These are phyloP conservation scores for Ulvella scutata DNA, from an alignment of 139 green algal species.

Conservation along the genomic window DNA sequence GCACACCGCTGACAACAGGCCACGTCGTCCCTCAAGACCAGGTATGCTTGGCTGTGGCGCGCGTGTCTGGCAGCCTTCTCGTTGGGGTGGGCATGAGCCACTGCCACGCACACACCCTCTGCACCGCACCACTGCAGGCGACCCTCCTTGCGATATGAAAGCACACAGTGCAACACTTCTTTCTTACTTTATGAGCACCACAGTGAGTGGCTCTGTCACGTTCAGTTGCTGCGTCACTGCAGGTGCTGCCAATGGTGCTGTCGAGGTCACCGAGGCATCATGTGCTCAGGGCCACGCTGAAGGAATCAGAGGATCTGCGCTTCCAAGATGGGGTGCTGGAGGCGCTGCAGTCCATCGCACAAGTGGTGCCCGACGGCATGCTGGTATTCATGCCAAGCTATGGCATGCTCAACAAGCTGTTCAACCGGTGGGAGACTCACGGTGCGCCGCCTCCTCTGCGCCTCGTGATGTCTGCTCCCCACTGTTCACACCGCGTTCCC, in stretches of 20 bases:
- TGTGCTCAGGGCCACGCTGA: neutral
- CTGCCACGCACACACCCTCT: too few relatives aligned
- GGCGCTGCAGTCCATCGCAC: constrained; percentile 26
- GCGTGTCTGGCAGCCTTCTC: too few relatives aligned
- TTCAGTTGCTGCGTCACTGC: too few relatives aligned
- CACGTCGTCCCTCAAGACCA: too few relatives aligned
- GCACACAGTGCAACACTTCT: too few relatives aligned
- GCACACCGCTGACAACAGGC: too few relatives aligned
- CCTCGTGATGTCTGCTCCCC: neutral
- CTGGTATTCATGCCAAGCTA: constrained; percentile 89
- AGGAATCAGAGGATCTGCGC: constrained; percentile 1
- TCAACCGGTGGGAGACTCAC: constrained; percentile 51
- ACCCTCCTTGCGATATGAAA: too few relatives aligned
- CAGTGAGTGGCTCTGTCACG: too few relatives aligned
- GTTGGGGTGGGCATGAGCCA: too few relatives aligned
- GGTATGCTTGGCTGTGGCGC: too few relatives aligned
- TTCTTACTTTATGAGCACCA: too few relatives aligned
- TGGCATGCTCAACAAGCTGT: constrained; percentile 60
- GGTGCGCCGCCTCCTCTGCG: neutral
- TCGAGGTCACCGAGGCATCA: neutral
- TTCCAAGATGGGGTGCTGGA: constrained; percentile 47
- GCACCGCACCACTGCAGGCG: too few relatives aligned
- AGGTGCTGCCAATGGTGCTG: constrained; percentile 3
- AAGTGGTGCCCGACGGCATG: constrained; percentile 68
- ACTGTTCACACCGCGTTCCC: neutral